Base-by-base conservation (phyloP, 176 grass and related monocot species). In the Cenchrus purpureus region DNA sequence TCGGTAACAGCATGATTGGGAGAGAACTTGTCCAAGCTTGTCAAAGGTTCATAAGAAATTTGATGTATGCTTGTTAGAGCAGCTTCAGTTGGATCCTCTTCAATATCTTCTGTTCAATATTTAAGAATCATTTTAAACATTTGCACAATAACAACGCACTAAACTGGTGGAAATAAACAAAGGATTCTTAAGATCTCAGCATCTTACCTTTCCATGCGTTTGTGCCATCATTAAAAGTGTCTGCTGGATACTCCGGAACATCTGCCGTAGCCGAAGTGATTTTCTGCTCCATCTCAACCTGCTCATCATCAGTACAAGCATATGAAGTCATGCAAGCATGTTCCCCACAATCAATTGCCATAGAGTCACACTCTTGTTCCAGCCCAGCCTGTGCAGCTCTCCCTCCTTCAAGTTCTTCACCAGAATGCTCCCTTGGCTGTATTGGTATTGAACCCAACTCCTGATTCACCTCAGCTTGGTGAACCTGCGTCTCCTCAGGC, bases 101-200 rank as follows among this genome's bases (percentile, higher is more conserved):
- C 76, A 61, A 54, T 87, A 85, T 88, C 71, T 77, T 79, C 88
- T 90, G 85, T 64, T 65, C 67, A 85, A 82, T 17, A 59, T 78
- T 61, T 67, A 69, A 81, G 31, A 44, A 76, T 69, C 44, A 72
- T 42, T 66, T 86, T 20, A 0, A 76, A 89, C 46, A 20, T 2
- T 81, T 69, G 72, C 10, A 42, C 37, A 84, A 80, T 17, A 19
- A 76, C 43, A 89, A 77, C 22, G 1, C 48, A 78, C 19, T 0
- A 71, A 77, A 76, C 25, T 85, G 10, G 29, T 13, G 10, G 42
- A 77, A 87, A 70, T 17, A 83, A 82, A 77, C 11, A 66, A 32
- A 68, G 8, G 2, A 84, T n/a, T 67, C 1, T 32, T 73, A 57
- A 51, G 57, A 63, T 61, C 1, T 59, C 31, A 66, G 60, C 14